Conservation (phyloP, 2,329 filamentous ascomycete species). For the Calcarisporium arbuscula region DNA sequence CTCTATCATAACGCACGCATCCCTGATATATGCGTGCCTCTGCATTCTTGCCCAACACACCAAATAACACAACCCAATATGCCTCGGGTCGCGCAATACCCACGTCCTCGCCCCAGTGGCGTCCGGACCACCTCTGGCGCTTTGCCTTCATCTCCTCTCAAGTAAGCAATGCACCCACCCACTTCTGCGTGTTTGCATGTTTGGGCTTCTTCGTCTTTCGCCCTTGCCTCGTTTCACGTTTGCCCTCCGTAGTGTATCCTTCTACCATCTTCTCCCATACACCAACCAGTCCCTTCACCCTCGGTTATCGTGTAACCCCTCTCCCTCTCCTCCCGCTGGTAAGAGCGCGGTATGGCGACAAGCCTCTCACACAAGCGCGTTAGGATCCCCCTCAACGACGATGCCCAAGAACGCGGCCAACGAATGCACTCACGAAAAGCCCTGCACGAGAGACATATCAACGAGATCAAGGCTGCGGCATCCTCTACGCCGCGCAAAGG, state of each 20-base stretch:
- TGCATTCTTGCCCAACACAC: too few relatives aligned
- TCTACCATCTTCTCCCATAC: too few relatives aligned
- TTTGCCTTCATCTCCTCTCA: slow-evolving; percentile 51
- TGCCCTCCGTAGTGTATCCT: too few relatives aligned
- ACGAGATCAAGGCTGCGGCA: slow-evolving; percentile 71
- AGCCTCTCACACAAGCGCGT: slow-evolving; percentile 7
- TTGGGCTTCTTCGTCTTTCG: not conserved
- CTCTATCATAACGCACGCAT: slow-evolving; percentile 1
- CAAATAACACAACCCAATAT: slow-evolving; percentile 31
- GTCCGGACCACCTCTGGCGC: slow-evolving; percentile 40
- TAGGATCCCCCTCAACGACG: slow-evolving; percentile 94
- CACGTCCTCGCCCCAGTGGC: slow-evolving; percentile 45
- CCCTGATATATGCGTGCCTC: too few relatives aligned
- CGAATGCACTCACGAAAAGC: slow-evolving; percentile 83
- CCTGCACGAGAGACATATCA: slow-evolving; percentile 83
- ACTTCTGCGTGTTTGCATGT: not conserved
- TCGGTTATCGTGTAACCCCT: slow-evolving; percentile 1
- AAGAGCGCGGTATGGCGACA: too few relatives aligned
- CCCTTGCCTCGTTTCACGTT: too few relatives aligned
- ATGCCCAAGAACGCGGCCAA: slow-evolving; percentile 83
- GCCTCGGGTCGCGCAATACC: slow-evolving; percentile 52
- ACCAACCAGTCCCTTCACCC: slow-evolving; percentile 3
- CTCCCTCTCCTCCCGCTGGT: slow-evolving; percentile 6
- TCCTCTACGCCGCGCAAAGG: slow-evolving; percentile 64
- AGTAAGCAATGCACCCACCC: slow-evolving; percentile 33